Conservation (phyloP, 176 grass and related monocot species). For the Raddia distichophylla region DNA sequence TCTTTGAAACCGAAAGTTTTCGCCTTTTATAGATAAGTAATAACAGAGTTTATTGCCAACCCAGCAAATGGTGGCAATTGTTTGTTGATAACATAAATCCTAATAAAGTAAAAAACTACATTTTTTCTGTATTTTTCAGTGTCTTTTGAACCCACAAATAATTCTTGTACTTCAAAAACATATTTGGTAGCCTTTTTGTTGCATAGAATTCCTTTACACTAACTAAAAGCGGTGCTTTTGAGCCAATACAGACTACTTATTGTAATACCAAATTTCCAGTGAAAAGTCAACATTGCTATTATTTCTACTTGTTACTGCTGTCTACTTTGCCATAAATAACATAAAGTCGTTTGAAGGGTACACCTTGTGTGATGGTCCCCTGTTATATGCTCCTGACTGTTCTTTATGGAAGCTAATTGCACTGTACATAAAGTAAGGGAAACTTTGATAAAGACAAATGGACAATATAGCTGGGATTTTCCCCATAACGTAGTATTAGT, state of each 20-base stretch:
- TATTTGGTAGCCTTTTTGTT: not conserved
- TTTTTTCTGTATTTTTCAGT: not conserved
- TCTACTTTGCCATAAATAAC: constrained; percentile 5
- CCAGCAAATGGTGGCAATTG: not conserved
- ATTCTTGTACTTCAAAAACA: not conserved
- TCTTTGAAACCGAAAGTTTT: not conserved
- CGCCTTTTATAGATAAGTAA: too few species aligned
- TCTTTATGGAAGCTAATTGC: constrained; percentile 10
- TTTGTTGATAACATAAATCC: not conserved
- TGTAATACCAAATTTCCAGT: not conserved
- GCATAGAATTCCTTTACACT: not conserved
- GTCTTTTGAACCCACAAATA: not conserved
- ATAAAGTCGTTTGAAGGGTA: not conserved
- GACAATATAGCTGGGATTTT: not conserved
- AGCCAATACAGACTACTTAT: not conserved
- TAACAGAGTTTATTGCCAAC: too few species aligned
- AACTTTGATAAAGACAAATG: not conserved
- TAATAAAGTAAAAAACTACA: not conserved
- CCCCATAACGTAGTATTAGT: not conserved
- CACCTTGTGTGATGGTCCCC: not conserved
- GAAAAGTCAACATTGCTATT: not conserved
- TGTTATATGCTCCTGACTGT: not conserved
- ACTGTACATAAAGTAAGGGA: not conserved
- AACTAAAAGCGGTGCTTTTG: not conserved
- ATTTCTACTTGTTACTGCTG: not conserved